Base-by-base conservation (phyloP, 2,329 filamentous ascomycete species). In the Aphanocladium album region DNA sequence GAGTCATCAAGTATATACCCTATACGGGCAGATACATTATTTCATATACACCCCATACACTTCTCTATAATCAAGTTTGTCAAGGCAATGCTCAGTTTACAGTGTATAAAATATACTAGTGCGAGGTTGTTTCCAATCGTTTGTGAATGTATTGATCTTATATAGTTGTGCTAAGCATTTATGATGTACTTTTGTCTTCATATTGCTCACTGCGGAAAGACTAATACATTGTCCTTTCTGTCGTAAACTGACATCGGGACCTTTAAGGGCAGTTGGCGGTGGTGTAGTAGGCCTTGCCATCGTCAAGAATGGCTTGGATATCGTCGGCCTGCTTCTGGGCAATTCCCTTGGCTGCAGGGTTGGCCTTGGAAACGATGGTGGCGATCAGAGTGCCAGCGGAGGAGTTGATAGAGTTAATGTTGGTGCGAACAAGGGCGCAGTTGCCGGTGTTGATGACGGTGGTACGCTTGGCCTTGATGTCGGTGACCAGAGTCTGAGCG, bases 401-500 rank as follows among this genome's bases (percentile, higher is more conserved):
- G 30, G 35, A 39, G 21, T 50, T 49, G 58, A 60, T 60, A 14
- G 16, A 2, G 14, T 37, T 1, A n/a, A 60, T 43, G 41, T 54
- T 60, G 33, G 30, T n/a, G 30, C 58, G 58, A 41, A 60, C 58
- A 9, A 60, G 51, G 2, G 9, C 59, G 27, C 59, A 61, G 27
- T 57, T 35, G 9, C 27, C 25, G 6, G 25, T 51, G 0, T 6
- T 4, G 5, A 53, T 57, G 47, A 57, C 53, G 7, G 11, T 16
- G 7, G 14, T 2, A 17, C 37, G 59, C 45, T 39, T 51, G 27
- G 4, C 2, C 27, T 57, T 58, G 55, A 70, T 64, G 52, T 67
- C 64, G 16, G 41, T 47, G 60, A 63, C 58, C 1, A 70, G 66
- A 47, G 58, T 57, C 60, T 57, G 57, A 33, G 64, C 67, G 37